These are phyloP conservation scores for Linanthus parryae DNA, from an alignment of 148 eudicot species.

Conservation along the genomic window DNA sequence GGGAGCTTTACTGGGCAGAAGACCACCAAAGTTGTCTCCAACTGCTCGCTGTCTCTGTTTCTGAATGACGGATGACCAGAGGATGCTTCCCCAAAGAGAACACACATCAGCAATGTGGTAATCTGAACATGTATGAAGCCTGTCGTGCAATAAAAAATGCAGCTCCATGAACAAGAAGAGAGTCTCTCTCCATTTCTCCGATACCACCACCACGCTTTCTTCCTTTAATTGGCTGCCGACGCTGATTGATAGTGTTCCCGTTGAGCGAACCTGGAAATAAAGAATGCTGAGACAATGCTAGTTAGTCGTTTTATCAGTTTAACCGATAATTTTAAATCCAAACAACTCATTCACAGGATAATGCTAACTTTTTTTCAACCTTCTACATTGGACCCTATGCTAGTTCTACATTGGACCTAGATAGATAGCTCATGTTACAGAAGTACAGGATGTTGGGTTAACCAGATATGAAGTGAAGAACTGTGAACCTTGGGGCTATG, in stretches of 20 bases:
- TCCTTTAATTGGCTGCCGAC: slow-evolving; percentile 83
- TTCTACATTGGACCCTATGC: too few relatives aligned
- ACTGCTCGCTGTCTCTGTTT: slow-evolving; percentile 36
- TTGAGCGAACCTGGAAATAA: slow-evolving; percentile 69
- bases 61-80: slow-evolving; percentile 43
- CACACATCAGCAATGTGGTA: slow-evolving; percentile 84
- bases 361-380: too few relatives aligned
- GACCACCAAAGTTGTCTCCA: slow-evolving; percentile 44
- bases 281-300: neutral
- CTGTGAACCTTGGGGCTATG: too few relatives aligned
- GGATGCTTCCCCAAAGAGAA: slow-evolving; percentile 75
- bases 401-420: too few relatives aligned
- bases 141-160: slow-evolving; percentile 74
- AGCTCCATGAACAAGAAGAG: slow-evolving; percentile 88
- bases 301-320: too few relatives aligned
- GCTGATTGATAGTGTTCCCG: slow-evolving; percentile 69
- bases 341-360: too few relatives aligned
- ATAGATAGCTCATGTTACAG: too few relatives aligned
- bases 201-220: slow-evolving; percentile 90
- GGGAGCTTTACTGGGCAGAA: slow-evolving; percentile 50
- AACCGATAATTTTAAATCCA: too few relatives aligned
- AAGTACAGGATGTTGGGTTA: too few relatives aligned
- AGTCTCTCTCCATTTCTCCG: slow-evolving; percentile 93
- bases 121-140: slow-evolving; percentile 79
- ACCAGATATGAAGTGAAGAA: too few relatives aligned